Evolutionary conservation across 1,139 yeast genomes (phyloP).

Genomic region (Chernovozyma sophiae-reginae): DNA sequence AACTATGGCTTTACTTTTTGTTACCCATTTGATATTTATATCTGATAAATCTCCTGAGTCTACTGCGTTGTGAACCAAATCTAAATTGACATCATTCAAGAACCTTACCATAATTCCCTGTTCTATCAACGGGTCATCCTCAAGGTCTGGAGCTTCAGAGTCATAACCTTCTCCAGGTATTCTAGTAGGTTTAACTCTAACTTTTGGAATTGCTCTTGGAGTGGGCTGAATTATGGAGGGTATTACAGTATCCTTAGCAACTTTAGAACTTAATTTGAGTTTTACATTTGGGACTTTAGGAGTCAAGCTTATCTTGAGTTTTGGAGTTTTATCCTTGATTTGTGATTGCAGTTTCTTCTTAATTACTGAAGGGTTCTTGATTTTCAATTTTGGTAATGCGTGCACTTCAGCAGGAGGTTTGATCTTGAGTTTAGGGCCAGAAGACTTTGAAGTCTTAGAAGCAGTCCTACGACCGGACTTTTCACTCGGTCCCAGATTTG

Average conservation of each 20-base stretch:
- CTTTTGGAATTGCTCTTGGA: slow-evolving; percentile 46
- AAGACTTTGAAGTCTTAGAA: neutral
- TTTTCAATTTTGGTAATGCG: slow-evolving; percentile 14
- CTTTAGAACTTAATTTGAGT: neutral
- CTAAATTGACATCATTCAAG: slow-evolving; percentile 74
- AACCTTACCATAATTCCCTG: slow-evolving; percentile 81
- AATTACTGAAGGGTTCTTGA: slow-evolving; percentile 8
- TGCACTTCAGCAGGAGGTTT: slow-evolving; percentile 13
- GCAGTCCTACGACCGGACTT: neutral
- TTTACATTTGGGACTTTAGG: neutral
- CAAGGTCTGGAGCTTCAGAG: slow-evolving; percentile 94
- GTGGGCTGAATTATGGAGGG: slow-evolving; percentile 3
- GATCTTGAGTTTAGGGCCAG: slow-evolving; percentile 24
- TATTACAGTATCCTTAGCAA: neutral
- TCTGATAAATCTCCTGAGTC: slow-evolving; percentile 78
- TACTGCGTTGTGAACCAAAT: slow-evolving; percentile 71
- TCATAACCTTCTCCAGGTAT: slow-evolving; percentile 95
- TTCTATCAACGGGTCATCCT: slow-evolving; percentile 89
- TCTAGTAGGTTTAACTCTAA: slow-evolving; percentile 77
- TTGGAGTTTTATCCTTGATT: neutral
- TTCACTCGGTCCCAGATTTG: neutral
- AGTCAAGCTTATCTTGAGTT: slow-evolving; percentile 2
- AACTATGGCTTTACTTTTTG: slow-evolving; percentile 70
- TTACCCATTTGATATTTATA: slow-evolving; percentile 75
- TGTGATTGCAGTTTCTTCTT: slow-evolving; percentile 6